Evolutionary conservation across 805 yeast species (phyloP), one percentile per base, ranked within the genome.

Genomic region (Candida piceae): DNA sequence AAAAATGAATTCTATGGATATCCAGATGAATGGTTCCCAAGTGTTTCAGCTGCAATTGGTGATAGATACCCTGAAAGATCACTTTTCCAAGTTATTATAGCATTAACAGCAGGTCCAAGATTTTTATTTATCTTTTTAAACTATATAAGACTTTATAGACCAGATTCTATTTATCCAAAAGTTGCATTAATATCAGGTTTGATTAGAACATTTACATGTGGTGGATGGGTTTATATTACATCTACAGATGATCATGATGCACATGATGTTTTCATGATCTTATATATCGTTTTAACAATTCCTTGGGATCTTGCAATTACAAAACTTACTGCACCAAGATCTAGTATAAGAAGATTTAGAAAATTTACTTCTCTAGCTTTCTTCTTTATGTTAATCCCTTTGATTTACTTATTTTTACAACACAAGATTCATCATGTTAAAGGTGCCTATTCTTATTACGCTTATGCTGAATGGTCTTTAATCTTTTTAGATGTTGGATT

Each of bases 11-110:
- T 77, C 45, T 89, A 69, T 55, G 94, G 95, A 1, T 93, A 87
- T 56, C 98, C 98, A 3, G 93, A 89, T 41, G 98, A 93, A 60
- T 93, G 98, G 97, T 90, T 93, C 57, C 98, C 98, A 2, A 82
- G 94, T 53, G 98, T 93, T 2, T 83, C 95, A 25, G 97, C 98
- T 1, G 77, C 98, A 2, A 93, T 93, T 55, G 98, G 98, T 31
- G 98, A 93, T 58, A 64, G 97, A 42, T 93, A 88, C 57, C 98
- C 98, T 0, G 98, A 93, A 62, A 69, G 98, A 47, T 85, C 96
- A 2, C 63, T 93, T 15, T 93, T 90, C 59, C 98, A 93, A 63
- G 70, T 90, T 25, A 63, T 90, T 44, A 93, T 93, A 46, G 98
- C 97, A 1, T 61, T 90, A 31, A 89, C 97, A 1, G 74, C 97